These are phyloP conservation scores for Pleurotus salmoneostramineus DNA, from an alignment of 768 basidiomycete species.

Conservation along the genomic window DNA sequence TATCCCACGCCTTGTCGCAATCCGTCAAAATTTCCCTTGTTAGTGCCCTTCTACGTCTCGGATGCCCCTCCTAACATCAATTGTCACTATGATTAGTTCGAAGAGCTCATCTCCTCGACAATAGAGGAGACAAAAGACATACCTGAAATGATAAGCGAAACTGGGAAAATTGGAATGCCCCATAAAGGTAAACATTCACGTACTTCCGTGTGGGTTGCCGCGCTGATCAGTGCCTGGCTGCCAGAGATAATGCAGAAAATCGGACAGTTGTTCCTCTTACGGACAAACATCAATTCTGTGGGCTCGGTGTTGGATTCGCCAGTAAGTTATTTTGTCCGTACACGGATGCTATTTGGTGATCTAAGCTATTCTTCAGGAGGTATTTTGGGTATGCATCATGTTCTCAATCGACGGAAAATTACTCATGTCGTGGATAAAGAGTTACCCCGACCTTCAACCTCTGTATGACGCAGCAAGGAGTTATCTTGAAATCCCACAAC, in stretches of 20 bases:
- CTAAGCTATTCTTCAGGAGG: slow-evolving; percentile 51
- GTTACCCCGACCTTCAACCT: slow-evolving; percentile 92
- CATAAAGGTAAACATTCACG: slow-evolving; percentile 55
- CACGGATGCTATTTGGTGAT: slow-evolving; percentile 1
- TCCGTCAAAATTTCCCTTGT: slow-evolving; percentile 96
- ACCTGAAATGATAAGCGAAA: slow-evolving; percentile 89
- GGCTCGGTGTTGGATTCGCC: slow-evolving; percentile 97
- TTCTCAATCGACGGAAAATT: neutral
- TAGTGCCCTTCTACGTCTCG: slow-evolving; percentile 9
- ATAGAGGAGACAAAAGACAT: slow-evolving; percentile 97
- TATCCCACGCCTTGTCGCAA: slow-evolving; percentile 93
- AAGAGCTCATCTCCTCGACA: slow-evolving; percentile 86
- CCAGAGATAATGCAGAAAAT: slow-evolving; percentile 97
- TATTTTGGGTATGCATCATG: slow-evolving; percentile 76
- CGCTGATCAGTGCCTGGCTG: slow-evolving; percentile 5
- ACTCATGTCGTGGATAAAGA: slow-evolving; percentile 38
- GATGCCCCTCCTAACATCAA: neutral
- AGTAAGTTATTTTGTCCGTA: slow-evolving; percentile 39
- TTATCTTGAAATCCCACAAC: slow-evolving; percentile 92
- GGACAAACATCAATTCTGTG: slow-evolving; percentile 93
- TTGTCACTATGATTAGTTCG: slow-evolving; percentile 51
- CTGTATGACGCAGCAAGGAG: slow-evolving; percentile 91
- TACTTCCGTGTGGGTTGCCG: slow-evolving; percentile 7
- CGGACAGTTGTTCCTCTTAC: slow-evolving; percentile 87
- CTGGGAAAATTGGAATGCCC: slow-evolving; percentile 89